These are phyloP conservation scores for Albugo candida DNA, from an alignment of 352 stramenopile genomes.

Conservation along the genomic window DNA sequence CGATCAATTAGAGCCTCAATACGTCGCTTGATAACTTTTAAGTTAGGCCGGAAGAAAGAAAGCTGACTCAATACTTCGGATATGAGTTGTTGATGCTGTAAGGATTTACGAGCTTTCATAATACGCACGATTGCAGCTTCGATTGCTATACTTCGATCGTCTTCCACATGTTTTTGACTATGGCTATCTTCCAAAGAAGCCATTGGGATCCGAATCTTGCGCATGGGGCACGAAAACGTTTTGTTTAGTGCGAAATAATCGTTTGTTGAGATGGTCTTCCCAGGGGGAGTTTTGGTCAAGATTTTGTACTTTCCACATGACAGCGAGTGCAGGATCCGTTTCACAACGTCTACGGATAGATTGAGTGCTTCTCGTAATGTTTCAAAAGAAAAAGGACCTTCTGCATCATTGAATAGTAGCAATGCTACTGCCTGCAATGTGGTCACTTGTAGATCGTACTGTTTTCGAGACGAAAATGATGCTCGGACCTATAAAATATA, in stretches of 20 bases:
- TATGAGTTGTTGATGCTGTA: constrained; percentile 95
- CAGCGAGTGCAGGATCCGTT: constrained; percentile 96
- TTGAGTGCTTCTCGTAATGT: constrained; percentile 86
- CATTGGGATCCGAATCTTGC: constrained; percentile 98
- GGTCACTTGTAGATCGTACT: constrained; percentile 95
- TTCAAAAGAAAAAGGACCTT: constrained; percentile 75
- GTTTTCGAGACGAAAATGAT: constrained; percentile 76
- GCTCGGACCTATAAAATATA: constrained; percentile 23
- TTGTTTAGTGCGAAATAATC: constrained; percentile 91
- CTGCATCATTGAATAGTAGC: constrained; percentile 87
- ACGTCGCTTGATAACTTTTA: constrained; percentile 93
- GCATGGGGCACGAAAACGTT: constrained; percentile 89
- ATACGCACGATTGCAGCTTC: constrained; percentile 99
- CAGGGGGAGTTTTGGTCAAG: constrained; percentile 82
- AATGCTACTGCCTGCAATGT: constrained; percentile 94
- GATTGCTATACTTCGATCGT: constrained; percentile 93
- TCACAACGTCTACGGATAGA: constrained; percentile 89
- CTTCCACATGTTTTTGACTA: constrained; percentile 96
- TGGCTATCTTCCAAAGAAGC: constrained; percentile 94
- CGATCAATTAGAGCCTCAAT: constrained; percentile 97
- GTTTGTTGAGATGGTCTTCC: constrained; percentile 86
- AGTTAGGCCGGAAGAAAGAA: constrained; percentile 95
- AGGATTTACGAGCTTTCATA: constrained; percentile 97
- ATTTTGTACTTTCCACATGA: constrained; percentile 98
- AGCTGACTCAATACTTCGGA: constrained; percentile 96